Evolutionary conservation across 129 eudicot species (phyloP).

Genomic region (Ambrosia artemisiifolia): DNA sequence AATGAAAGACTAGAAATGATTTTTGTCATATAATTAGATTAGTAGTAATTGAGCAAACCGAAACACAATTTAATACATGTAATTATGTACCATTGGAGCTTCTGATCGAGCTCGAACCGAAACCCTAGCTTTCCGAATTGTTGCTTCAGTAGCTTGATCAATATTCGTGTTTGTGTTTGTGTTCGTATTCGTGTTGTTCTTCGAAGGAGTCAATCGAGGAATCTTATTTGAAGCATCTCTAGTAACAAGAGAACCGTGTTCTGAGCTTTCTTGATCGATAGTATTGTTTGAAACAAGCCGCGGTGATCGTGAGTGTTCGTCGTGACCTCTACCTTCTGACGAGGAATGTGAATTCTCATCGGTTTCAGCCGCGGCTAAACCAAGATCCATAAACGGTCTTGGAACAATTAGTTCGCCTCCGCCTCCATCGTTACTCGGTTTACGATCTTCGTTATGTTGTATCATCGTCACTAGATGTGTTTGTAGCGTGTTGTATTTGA

Average conservation of each 20-base stretch:
- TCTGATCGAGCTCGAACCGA: constrained; percentile 89
- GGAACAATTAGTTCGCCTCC: constrained; percentile 38
- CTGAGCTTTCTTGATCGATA: constrained; percentile 30
- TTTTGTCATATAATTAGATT: too few relatives aligned
- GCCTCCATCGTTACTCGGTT: constrained; percentile 5
- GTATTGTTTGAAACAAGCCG: constrained; percentile 26
- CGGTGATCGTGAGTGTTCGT: constrained; percentile 29
- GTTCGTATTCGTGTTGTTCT: neutral
- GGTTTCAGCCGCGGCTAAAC: constrained; percentile 34
- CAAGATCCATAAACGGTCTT: constrained; percentile 61
- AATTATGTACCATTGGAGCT: constrained; percentile 65
- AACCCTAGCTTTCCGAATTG: constrained; percentile 84
- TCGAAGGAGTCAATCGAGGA: constrained; percentile 33
- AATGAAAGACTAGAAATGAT: too few relatives aligned
- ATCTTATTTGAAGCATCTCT: constrained; percentile 41
- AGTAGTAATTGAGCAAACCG: too few relatives aligned
- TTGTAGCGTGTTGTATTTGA: constrained; percentile 52
- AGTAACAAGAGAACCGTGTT: constrained; percentile 40
- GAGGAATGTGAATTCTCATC: constrained; percentile 51
- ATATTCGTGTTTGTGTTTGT: constrained; percentile 23
- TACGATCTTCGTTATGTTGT: constrained; percentile 48
- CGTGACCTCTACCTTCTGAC: constrained; percentile 37
- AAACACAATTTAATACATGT: too few relatives aligned
- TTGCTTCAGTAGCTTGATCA: constrained; percentile 78
- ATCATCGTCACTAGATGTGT: constrained; percentile 51